These are phyloP conservation scores for Auriscalpium microsporum DNA, from an alignment of 768 basidiomycete species.

Conservation along the genomic window DNA sequence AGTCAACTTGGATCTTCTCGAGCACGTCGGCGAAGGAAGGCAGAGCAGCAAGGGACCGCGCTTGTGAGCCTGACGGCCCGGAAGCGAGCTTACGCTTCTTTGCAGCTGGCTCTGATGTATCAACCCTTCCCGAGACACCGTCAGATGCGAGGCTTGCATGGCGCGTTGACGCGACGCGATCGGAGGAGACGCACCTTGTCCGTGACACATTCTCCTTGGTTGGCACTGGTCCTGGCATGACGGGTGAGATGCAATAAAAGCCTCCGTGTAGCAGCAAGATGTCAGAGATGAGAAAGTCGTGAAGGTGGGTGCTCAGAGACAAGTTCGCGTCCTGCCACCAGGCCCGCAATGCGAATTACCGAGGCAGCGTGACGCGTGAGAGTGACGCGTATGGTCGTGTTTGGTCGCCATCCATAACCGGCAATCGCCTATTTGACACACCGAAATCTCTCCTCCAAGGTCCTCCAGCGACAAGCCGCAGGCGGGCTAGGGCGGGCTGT, in stretches of 20 bases:
- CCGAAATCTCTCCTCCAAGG: too few relatives aligned
- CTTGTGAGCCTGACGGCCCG: conserved; percentile 14
- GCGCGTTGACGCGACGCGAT: background rate
- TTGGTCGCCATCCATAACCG: too few relatives aligned
- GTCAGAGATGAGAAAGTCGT: background rate
- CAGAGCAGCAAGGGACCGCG: conserved; percentile 7
- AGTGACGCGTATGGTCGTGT: too few relatives aligned
- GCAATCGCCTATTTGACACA: too few relatives aligned
- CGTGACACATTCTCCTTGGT: background rate
- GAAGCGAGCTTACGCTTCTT: conserved; percentile 27
- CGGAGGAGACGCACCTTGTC: background rate
- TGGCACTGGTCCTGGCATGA: background rate
- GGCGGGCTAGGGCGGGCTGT: too few relatives aligned
- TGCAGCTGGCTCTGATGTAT: conserved; percentile 18
- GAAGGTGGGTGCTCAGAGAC: background rate
- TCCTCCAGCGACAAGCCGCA: too few relatives aligned
- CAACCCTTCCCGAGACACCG: background rate
- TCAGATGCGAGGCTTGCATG: background rate
- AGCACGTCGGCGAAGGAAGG: conserved; percentile 33
- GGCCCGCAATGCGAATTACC: too few relatives aligned
- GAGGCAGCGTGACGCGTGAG: too few relatives aligned
- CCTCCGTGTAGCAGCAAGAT: background rate
- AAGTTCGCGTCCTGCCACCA: background rate
- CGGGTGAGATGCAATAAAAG: background rate
- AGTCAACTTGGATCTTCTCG: conserved; percentile 26